phyloP scores from a whole-genome alignment of 768 basidiomycete species.

The Collybiopsis luxurians region DNA sequence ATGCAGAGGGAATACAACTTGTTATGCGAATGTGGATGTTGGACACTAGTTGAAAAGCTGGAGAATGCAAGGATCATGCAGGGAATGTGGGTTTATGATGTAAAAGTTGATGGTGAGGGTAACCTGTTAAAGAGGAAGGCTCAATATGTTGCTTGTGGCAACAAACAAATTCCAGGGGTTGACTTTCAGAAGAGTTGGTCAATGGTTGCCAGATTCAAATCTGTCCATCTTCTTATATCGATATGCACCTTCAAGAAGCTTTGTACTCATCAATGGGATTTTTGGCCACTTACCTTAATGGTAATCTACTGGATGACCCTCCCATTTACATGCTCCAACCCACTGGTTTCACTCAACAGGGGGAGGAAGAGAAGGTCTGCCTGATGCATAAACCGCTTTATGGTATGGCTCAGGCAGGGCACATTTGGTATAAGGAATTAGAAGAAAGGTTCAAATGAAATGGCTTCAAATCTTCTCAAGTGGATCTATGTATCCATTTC shows the following conservation, averaged over 20 bases:
- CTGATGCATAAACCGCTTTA: neutral
- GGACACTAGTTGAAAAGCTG: neutral
- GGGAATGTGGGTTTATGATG: constrained; percentile 22
- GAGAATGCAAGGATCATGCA: constrained; percentile 2
- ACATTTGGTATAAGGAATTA: constrained; percentile 7
- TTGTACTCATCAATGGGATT: constrained; percentile 12
- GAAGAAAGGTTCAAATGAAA: neutral
- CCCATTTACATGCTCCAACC: constrained; percentile 18
- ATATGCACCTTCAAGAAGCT: neutral
- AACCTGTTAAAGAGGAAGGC: constrained; percentile 21
- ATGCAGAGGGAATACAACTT: neutral
- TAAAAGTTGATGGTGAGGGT: constrained; percentile 25
- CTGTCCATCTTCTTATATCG: constrained; percentile 14
- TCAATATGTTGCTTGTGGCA: constrained; percentile 23
- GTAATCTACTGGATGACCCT: constrained; percentile 8
- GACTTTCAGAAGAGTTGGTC: constrained; percentile 16
- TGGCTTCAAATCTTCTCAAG: constrained; percentile 2
- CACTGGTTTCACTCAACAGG: constrained; percentile 11
- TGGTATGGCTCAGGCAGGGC: constrained; percentile 3
- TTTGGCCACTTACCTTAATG: constrained; percentile 19
- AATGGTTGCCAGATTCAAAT: constrained; percentile 9
- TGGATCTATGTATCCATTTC: neutral
- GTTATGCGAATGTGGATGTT: neutral
- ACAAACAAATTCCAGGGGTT: constrained; percentile 24
- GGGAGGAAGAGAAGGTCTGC: constrained; percentile 4